Conservation (phyloP, 2,329 filamentous ascomycete genomes). For the Trichoderma semiorbis region DNA sequence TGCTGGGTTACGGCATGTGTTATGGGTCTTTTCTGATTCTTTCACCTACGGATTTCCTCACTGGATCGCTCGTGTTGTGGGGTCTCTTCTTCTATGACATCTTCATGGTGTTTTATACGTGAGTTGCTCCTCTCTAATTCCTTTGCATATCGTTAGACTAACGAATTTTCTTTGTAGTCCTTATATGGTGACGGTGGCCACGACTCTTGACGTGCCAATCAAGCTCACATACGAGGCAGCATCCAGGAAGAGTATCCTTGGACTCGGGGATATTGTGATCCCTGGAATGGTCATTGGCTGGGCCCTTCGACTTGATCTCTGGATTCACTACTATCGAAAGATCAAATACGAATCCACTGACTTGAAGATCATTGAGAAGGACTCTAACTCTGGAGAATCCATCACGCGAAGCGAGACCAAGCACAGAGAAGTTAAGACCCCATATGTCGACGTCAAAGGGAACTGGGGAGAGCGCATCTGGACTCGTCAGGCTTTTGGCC, state of each 20-base stretch:
- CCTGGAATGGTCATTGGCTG: conserved; percentile 88
- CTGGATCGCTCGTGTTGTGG: conserved; percentile 70
- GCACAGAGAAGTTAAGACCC: conserved; percentile 48
- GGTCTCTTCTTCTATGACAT: conserved; percentile 95
- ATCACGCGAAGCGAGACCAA: conserved; percentile 38
- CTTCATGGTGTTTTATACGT: conserved; percentile 84
- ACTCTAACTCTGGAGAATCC: conserved; percentile 32
- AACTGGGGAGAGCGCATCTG: conserved; percentile 84
- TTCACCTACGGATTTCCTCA: conserved; percentile 84
- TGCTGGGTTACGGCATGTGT: conserved; percentile 82
- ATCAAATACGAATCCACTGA: conserved; percentile 45
- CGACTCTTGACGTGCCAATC: conserved; percentile 84
- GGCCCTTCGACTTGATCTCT: conserved; percentile 87
- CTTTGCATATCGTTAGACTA: conserved; percentile 21
- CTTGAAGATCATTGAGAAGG: conserved; percentile 34
- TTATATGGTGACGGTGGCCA: conserved; percentile 84
- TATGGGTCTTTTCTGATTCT: conserved; percentile 79
- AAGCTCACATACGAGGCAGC: conserved; percentile 76
- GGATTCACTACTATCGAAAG: conserved; percentile 72
- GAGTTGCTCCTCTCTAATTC: conserved; percentile 33
- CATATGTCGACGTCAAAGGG: conserved; percentile 60
- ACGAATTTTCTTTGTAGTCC: conserved; percentile 45
- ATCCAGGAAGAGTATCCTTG: conserved; percentile 74
- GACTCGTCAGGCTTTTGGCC: conserved; percentile 45
- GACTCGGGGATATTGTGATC: conserved; percentile 89